These are phyloP conservation scores for Gaeumannomyces sp. DNA, from an alignment of 2,329 filamentous ascomycete species.

Conservation along the genomic window DNA sequence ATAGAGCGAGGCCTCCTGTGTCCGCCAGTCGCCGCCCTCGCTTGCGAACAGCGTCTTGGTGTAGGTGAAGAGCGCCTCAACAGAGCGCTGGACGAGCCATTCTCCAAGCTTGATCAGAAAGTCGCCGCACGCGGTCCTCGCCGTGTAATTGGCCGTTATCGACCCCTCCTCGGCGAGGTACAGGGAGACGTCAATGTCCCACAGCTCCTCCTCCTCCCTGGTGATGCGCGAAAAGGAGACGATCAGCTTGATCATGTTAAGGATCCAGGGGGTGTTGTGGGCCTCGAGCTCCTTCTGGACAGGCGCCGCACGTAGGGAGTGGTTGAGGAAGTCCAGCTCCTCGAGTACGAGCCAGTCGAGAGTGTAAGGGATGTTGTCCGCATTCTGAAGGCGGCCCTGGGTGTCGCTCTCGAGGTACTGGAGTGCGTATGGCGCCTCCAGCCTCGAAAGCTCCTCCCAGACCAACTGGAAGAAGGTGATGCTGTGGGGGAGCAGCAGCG, in stretches of 20 bases:
- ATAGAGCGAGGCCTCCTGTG: slow-evolving; percentile 75
- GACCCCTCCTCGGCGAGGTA: slow-evolving; percentile 94
- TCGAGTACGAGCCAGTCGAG: slow-evolving; percentile 90
- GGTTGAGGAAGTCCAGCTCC: slow-evolving; percentile 90
- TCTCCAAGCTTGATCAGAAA: slow-evolving; percentile 88
- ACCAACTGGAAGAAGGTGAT: slow-evolving; percentile 76
- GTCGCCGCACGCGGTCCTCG: slow-evolving; percentile 86
- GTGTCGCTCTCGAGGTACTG: slow-evolving; percentile 82
- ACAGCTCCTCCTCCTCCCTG: slow-evolving; percentile 86
- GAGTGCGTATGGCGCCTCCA: slow-evolving; percentile 68
- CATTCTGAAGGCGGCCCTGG: slow-evolving; percentile 83
- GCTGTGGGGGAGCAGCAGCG: slow-evolving; percentile 75
- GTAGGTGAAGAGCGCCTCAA: slow-evolving; percentile 73
- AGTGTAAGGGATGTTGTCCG: slow-evolving; percentile 87
- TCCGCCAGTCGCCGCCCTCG: slow-evolving; percentile 47
- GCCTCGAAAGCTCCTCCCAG: slow-evolving; percentile 77
- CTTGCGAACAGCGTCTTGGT: slow-evolving; percentile 66
- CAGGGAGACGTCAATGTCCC: slow-evolving; percentile 94
- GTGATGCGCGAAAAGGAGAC: slow-evolving; percentile 85
- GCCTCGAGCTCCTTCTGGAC: slow-evolving; percentile 85
- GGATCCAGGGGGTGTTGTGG: slow-evolving; percentile 78
- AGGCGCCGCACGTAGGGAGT: slow-evolving; percentile 78
- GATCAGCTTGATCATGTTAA: slow-evolving; percentile 80
- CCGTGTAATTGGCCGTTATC: slow-evolving; percentile 92
- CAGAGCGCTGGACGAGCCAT: slow-evolving; percentile 70